phyloP scores from a whole-genome alignment of 2,329 filamentous ascomycete genomes.

The Colletotrichum sp. region DNA sequence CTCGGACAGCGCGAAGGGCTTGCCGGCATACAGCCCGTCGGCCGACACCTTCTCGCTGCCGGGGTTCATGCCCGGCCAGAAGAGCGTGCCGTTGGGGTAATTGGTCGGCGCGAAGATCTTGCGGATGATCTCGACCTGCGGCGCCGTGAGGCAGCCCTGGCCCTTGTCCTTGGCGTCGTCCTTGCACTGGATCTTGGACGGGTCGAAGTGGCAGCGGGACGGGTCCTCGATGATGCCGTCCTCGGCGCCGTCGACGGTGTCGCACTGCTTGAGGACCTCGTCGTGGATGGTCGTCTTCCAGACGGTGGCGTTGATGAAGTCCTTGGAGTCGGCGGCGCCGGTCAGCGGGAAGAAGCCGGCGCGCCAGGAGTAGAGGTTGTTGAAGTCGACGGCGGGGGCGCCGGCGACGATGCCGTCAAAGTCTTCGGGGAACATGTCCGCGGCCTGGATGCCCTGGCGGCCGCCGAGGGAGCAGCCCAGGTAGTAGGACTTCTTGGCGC shows the following conservation, averaged over 20 bases:
- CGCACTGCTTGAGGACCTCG: conserved; percentile 52
- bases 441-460: conserved; percentile 55
- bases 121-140: conserved; percentile 41
- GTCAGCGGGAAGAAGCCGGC: conserved; percentile 44
- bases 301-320: conserved; percentile 26
- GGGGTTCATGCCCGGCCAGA: conserved; percentile 51
- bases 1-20: conserved; percentile 29
- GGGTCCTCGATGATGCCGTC: conserved; percentile 54
- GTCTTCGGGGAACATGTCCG: conserved; percentile 43
- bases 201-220: conserved; percentile 39
- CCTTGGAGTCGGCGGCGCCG: conserved; percentile 34
- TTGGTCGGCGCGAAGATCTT: conserved; percentile 32
- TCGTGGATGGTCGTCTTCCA: conserved; percentile 25
- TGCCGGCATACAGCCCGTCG: conserved; percentile 49
- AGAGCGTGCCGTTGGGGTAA: conserved; percentile 37
- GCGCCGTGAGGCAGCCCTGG: conserved; percentile 37
- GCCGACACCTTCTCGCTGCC: conserved; percentile 44
- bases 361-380: conserved; percentile 38
- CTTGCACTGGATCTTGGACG: not conserved
- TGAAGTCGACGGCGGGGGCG: conserved; percentile 42
- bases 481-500: conserved; percentile 50
- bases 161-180: conserved; percentile 14
- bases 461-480: conserved; percentile 60
- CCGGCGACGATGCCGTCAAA: conserved; percentile 63
- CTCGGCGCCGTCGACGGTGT: conserved; percentile 49